Percentiles rank a stretch among this genome's conserved stretches.
Evolutionary conservation across 768 basidiomycete genomes (phyloP).

Genomic region (Boletus subcaerulescens): DNA sequence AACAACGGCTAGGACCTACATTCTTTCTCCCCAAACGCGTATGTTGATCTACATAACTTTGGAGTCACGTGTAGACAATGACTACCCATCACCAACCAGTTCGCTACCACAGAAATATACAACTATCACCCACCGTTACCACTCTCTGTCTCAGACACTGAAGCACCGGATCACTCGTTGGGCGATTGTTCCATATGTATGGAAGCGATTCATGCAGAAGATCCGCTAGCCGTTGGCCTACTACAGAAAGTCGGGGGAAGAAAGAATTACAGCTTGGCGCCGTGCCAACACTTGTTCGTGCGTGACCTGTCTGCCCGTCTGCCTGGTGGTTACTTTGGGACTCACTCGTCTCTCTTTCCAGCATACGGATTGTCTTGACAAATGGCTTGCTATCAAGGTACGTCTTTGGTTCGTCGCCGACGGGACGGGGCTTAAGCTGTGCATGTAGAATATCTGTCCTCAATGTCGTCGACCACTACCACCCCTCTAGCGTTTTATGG

Average conservation of each 20-base stretch:
- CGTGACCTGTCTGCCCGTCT: constrained; percentile 24
- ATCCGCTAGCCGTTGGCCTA: constrained; percentile 38
- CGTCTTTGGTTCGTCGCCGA: neutral
- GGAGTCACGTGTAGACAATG: neutral
- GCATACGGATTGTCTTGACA: constrained; percentile 88
- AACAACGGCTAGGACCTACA: constrained; percentile 72
- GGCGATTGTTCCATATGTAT: constrained; percentile 94
- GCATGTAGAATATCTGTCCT: constrained; percentile 79
- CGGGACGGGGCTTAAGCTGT: neutral
- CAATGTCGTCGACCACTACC: constrained; percentile 83
- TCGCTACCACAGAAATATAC: constrained; percentile 57
- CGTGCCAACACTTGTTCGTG: constrained; percentile 87
- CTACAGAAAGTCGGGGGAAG: constrained; percentile 38
- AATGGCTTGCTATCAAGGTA: constrained; percentile 80
- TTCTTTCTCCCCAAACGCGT: constrained; percentile 81
- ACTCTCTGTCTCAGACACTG: constrained; percentile 52
- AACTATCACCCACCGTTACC: constrained; percentile 86
- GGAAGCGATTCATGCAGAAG: constrained; percentile 71
- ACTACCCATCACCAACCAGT: constrained; percentile 37
- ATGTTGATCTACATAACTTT: constrained; percentile 20
- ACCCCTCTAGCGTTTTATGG: constrained; percentile 20
- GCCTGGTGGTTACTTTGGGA: neutral
- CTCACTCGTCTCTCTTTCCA: constrained; percentile 22
- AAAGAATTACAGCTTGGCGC: constrained; percentile 80
- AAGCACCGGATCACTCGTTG: constrained; percentile 70